Conservation (phyloP, 2,329 filamentous ascomycete species). For the Rhinocladiella mackenziei region DNA sequence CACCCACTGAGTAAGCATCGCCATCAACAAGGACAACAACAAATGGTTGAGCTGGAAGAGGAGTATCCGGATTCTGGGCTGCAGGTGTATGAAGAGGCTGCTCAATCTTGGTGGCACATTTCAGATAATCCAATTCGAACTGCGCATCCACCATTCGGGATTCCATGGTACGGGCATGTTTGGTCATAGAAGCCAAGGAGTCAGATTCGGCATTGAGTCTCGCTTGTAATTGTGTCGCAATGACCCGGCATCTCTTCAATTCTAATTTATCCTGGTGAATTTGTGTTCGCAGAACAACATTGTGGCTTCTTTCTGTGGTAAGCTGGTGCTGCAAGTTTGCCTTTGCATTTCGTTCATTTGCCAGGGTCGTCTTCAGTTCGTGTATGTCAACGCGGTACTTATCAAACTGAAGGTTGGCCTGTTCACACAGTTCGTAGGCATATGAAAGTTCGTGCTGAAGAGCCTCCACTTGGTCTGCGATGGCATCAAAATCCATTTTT, state of each 20-base stretch:
- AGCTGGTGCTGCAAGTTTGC: conserved; percentile 4
- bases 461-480: conserved; percentile 19
- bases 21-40: conserved; percentile 29
- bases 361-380: conserved; percentile 10
- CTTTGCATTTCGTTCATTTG: not conserved
- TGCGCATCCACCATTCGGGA: conserved; percentile 13
- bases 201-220: conserved; percentile 13
- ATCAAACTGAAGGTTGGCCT: conserved; percentile 21
- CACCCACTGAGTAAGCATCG: conserved; percentile 26
- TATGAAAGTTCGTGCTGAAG: conserved; percentile 12
- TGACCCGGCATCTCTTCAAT: conserved; percentile 4
- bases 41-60: conserved; percentile 22
- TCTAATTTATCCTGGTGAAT: conserved; percentile 4
- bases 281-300: not conserved
- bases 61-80: conserved; percentile 6
- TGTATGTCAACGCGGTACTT: conserved; percentile 14
- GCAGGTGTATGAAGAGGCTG: not conserved
- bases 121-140: conserved; percentile 24
- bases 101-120: conserved; percentile 13
- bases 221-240: conserved; percentile 9
- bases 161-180: conserved; percentile 12
- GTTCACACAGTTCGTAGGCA: conserved; percentile 17
- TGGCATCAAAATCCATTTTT: conserved; percentile 13
- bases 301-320: conserved; percentile 4
- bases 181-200: conserved; percentile 13